phyloP scores from a whole-genome alignment of 2,329 filamentous ascomycete genomes.

The Alternaria metachromatica region DNA sequence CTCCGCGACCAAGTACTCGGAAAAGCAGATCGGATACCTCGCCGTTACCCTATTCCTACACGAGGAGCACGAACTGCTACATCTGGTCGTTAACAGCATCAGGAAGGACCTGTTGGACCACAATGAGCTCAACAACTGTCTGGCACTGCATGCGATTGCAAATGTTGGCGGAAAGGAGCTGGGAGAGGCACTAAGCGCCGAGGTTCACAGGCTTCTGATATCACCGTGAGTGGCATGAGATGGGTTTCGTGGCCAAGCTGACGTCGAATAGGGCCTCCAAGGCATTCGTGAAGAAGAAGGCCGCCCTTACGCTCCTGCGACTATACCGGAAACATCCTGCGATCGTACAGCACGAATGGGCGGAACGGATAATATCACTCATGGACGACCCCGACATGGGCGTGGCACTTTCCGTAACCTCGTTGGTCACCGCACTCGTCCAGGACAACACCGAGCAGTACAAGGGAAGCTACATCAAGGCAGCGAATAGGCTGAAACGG shows the following conservation, averaged over 20 bases:
- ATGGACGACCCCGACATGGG: slow-evolving; percentile 97
- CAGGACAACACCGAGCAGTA: slow-evolving; percentile 96
- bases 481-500: slow-evolving; percentile 85
- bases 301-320: slow-evolving; percentile 88
- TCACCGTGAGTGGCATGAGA: slow-evolving; percentile 73
- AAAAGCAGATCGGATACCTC: slow-evolving; percentile 98
- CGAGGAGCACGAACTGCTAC: slow-evolving; percentile 93
- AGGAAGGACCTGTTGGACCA: slow-evolving; percentile 92
- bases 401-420: slow-evolving; percentile 93
- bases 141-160: slow-evolving; percentile 95
- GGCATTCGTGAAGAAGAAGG: slow-evolving; percentile 99
- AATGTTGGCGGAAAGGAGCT: slow-evolving; percentile 97
- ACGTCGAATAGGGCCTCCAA: slow-evolving; percentile 72
- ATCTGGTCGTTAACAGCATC: slow-evolving; percentile 98
- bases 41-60: slow-evolving; percentile 97
- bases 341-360: slow-evolving; percentile 96
- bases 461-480: slow-evolving; percentile 92
- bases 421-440: slow-evolving; percentile 89
- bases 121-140: slow-evolving; percentile 96
- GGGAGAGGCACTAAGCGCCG: slow-evolving; percentile 88
- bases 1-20: slow-evolving; percentile 94
- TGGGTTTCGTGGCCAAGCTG: slow-evolving; percentile 17
- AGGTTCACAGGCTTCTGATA: slow-evolving; percentile 92
- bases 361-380: slow-evolving; percentile 95
- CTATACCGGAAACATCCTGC: slow-evolving; percentile 93